Conservation (phyloP, 495 filamentous ascomycete species). For the Aspergillus funiculosus region DNA sequence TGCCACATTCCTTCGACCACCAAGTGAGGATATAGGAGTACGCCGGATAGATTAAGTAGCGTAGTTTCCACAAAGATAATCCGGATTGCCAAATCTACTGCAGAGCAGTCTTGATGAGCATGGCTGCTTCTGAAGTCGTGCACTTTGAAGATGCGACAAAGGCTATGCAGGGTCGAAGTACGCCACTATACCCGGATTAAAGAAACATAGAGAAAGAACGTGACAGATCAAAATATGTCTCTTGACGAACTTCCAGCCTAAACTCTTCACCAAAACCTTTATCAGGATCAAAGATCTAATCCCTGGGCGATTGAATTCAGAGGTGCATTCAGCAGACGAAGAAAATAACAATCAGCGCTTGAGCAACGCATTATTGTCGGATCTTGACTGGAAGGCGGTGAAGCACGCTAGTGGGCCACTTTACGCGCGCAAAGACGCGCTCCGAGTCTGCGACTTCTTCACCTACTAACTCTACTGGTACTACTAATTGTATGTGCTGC, state of each 20-base stretch:
- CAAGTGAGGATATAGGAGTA: background rate
- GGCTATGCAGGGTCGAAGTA: background rate
- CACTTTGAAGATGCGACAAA: background rate
- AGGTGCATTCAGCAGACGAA: slow-evolving; percentile 1
- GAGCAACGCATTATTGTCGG: slow-evolving; percentile 10
- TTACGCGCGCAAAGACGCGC: slow-evolving; percentile 26
- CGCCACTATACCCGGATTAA: background rate
- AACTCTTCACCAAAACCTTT: too few species aligned
- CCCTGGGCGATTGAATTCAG: background rate
- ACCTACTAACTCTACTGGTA: background rate
- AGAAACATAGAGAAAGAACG: background rate
- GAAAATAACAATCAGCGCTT: background rate
- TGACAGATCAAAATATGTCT: background rate
- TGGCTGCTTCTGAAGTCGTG: slow-evolving; percentile 1
- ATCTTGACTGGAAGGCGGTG: slow-evolving; percentile 18
- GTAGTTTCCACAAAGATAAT: background rate
- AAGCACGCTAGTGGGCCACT: slow-evolving; percentile 16
- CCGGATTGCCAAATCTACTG: background rate
- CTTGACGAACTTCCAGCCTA: too few species aligned
- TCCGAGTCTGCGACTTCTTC: background rate
- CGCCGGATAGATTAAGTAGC: background rate
- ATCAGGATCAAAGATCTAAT: background rate
- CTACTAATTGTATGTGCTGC: too few species aligned
- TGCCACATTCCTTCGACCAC: slow-evolving; percentile 16
- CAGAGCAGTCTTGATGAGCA: slow-evolving; percentile 6